Base-by-base conservation (phyloP, 306 rosid species). In the Comarum palustre region DNA sequence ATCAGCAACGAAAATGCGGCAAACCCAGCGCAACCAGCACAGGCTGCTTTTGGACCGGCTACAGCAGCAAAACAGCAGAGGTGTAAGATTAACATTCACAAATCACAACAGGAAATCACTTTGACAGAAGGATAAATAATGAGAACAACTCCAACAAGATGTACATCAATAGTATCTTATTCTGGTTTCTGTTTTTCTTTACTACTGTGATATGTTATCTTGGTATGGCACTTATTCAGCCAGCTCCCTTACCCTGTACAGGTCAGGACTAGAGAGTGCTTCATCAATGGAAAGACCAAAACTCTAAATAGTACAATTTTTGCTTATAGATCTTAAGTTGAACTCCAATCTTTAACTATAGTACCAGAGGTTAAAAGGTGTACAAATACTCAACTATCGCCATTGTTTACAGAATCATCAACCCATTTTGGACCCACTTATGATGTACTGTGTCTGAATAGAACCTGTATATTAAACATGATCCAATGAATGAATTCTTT, bases 31-130 rank as follows among this genome's bases (percentile, higher is more conserved):
- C 98, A 93, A 47, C 98, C 98, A 8, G 42, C 84, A 50, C 99
- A 94, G 45, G 97, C 95, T 46, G 96, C 97, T 81, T 87, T 88
- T 50, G 96, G 96, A 79, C 99, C 99, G 76, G 90, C 99, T 94
- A 79, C 54, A 80, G 77, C 32, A 75, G 78, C 71, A 75, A 51
- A 59, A 34, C 14, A 39, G 54, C 67, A 75, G 38, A 75, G 17
- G 22, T 29, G 14, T 72, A 82, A 86, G 64, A 22, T 52, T 25
- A 4, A 69, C 69, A 50, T n/a, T 59, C 66, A 57, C 20, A 42
- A 50, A 16, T 59, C 66, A 57, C 20, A 42, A 22, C 63, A 62
- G 16, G 20, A 64, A 70, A 59, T 22, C 32, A 50, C 12, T 41
- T 13, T 29, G 29, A 65, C 2, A 32, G 46, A 42, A 55, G 27